These are phyloP conservation scores for Huntiella bhutanensis DNA, from an alignment of 2,329 filamentous ascomycete species.

Conservation along the genomic window DNA sequence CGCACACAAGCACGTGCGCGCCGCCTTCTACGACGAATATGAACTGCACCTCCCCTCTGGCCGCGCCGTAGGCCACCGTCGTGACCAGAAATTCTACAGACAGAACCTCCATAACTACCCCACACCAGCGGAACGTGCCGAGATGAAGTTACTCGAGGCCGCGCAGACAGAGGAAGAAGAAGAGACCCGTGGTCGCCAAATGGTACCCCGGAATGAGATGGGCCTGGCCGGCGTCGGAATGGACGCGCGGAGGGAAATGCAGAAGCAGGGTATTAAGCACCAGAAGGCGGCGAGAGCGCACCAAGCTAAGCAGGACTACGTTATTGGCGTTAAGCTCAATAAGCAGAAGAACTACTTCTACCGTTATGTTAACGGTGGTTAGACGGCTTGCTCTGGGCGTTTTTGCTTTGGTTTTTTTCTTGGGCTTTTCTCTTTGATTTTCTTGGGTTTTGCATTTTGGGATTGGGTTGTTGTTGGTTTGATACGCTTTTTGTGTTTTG, in stretches of 20 bases:
- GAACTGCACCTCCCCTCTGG: conserved; percentile 87
- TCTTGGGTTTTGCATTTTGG: neutral
- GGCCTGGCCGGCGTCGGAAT: conserved; percentile 6
- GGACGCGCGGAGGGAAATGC: conserved; percentile 1
- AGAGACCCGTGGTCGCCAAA: conserved; percentile 5
- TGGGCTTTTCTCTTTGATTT: neutral
- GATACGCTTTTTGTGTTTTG: neutral
- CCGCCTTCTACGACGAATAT: conserved; percentile 79
- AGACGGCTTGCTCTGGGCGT: conserved; percentile 11
- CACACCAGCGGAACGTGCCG: conserved; percentile 53
- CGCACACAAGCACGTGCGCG: conserved; percentile 53
- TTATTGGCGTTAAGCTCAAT: conserved; percentile 11
- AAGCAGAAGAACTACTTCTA: conserved; percentile 47
- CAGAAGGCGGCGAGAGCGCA: conserved; percentile 4
- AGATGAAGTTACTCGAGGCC: conserved; percentile 42
- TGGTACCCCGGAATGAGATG: conserved; percentile 7
- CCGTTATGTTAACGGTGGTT: conserved; percentile 27
- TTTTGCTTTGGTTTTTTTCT: neutral
- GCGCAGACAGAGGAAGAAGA: conserved; percentile 14
- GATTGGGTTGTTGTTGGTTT: neutral
- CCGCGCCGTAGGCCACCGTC: conserved; percentile 75
- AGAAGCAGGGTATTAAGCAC: conserved; percentile 9
- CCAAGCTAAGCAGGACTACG: conserved; percentile 11
- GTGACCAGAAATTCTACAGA: conserved; percentile 69
- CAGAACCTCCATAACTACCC: conserved; percentile 84